Evolutionary conservation across 2,329 filamentous ascomycete species (phyloP), one percentile per base, ranked within the genome.

Genomic region (Aspergillus terreus): DNA sequence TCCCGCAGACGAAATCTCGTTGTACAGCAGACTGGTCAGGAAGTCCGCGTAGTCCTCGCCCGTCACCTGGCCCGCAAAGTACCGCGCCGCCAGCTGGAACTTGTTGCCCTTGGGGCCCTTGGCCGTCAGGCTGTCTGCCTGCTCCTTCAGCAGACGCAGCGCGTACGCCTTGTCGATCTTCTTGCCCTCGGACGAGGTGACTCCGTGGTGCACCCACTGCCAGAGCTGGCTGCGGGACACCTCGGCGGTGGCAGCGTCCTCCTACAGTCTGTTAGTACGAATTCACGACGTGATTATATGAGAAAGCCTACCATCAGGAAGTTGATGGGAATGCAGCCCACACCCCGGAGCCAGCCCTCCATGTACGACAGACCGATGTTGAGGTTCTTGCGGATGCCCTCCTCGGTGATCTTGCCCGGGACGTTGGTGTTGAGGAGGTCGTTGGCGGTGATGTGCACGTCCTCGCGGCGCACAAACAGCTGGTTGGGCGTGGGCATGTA

Each of bases 401-500:
- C 90, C 73, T 97, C 92, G 63, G 92, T 96, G 70, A 99, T 82
- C 70, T 84, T 82, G 23, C 94, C 94, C 6, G 92, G 91, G 1
- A 97, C 88, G 66, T 97, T 97, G 88, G 96, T 97, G 82, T 97
- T 97, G 54, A 97, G 82, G 48, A 99, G 82, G 68, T 97, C 94
- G 65, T 94, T 95, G 65, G 85, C 86, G 44, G 86, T 86, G 66
- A 99, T 86, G 66, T 83, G 76, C 54, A 96, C 91, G 44, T 97
- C 92, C 73, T 96, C 91, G 57, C 92, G 86, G 58, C 92, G 89
- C 57, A 90, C 78, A 71, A 92, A 94, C 65, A 96, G 84, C 76
- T 99, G 94, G 79, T 99, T 99, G 44, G 94, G 92, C 3, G 92
- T 96, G 9, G 94, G 94, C 94, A 99, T 99, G 80, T 97, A 78